A percentile compares a stretch with the other conserved stretches of the same genome.
Conservation (phyloP, 805 yeast species). For the Isabelozyma pseudorhagii region DNA sequence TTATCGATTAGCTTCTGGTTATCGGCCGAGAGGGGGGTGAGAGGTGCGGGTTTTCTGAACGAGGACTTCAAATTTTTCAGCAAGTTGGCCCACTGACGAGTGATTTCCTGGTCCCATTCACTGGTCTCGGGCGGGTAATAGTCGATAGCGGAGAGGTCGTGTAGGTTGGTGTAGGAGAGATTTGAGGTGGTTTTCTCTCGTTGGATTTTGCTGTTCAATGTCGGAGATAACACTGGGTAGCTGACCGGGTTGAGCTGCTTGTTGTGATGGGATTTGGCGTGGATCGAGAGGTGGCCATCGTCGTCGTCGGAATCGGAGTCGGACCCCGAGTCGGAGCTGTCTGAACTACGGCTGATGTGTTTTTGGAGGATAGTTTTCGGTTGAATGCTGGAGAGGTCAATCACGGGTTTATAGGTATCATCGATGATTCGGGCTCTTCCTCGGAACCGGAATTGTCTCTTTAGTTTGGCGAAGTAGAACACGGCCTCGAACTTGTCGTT, state of each 20-base stretch:
- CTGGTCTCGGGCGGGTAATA: slow-evolving; percentile 47
- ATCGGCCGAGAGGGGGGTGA: slow-evolving; percentile 52
- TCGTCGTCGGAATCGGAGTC: slow-evolving; percentile 8
- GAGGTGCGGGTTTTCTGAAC: slow-evolving; percentile 74
- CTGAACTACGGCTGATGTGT: slow-evolving; percentile 7
- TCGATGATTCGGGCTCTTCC: slow-evolving; percentile 57
- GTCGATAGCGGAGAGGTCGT: slow-evolving; percentile 20
- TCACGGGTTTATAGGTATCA: slow-evolving; percentile 24
- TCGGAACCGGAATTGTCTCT: slow-evolving; percentile 69
- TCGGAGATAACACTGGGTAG: slow-evolving; percentile 27
- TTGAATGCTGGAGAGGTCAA: slow-evolving; percentile 28
- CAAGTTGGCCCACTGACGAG: slow-evolving; percentile 59
- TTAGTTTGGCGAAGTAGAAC: slow-evolving; percentile 60
- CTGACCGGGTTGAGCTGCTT: slow-evolving; percentile 13
- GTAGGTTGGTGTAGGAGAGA: slow-evolving; percentile 25
- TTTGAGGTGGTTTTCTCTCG: slow-evolving; percentile 15
- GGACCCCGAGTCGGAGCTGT: slow-evolving; percentile 12
- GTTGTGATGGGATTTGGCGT: background rate
- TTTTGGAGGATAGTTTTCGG: slow-evolving; percentile 20
- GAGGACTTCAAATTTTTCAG: slow-evolving; percentile 60
- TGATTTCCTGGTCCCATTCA: slow-evolving; percentile 68
- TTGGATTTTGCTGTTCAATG: slow-evolving; percentile 15
- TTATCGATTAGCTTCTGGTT: slow-evolving; percentile 61
- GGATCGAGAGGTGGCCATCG: slow-evolving; percentile 2
- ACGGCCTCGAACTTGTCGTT: slow-evolving; percentile 71